phyloP scores from a whole-genome alignment of 106 monocot species.

The Acorus calamus region DNA sequence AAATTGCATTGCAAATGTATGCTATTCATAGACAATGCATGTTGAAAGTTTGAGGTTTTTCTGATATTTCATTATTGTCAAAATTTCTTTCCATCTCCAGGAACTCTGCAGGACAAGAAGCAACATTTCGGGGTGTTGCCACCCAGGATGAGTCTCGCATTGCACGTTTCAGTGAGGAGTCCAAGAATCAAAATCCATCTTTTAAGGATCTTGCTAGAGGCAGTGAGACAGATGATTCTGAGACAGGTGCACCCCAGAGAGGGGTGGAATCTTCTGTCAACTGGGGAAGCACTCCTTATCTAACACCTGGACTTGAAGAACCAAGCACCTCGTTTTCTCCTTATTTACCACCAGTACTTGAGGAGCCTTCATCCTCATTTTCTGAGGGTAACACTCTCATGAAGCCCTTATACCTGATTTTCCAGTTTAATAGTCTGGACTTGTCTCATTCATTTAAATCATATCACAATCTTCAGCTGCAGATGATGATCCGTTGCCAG shows the following conservation, averaged over 20 bases:
- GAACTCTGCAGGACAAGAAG: conserved; percentile 24
- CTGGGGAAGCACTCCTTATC: conserved; percentile 47
- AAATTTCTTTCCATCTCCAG: conserved; percentile 13
- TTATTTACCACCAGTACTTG: conserved; percentile 84
- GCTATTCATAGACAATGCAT: not conserved
- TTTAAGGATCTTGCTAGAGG: conserved; percentile 39
- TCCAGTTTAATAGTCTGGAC: too few relatives aligned
- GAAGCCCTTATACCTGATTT: too few relatives aligned
- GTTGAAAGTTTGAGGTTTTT: not conserved
- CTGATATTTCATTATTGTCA: too few relatives aligned
- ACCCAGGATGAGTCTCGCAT: conserved; percentile 36
- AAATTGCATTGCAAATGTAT: not conserved
- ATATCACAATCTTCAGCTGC: conserved; percentile 41
- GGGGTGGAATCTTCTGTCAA: conserved; percentile 32
- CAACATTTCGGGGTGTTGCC: conserved; percentile 17
- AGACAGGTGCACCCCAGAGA: conserved; percentile 20
- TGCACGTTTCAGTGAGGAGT: conserved; percentile 28
- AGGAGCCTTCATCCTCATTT: conserved; percentile 89
- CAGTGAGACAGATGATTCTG: conserved; percentile 35
- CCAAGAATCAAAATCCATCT: conserved; percentile 34
- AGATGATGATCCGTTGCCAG: conserved; percentile 95
- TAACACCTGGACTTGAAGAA: conserved; percentile 45
- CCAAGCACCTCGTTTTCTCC: conserved; percentile 38
- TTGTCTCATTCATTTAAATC: too few relatives aligned
- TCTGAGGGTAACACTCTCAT: conserved; percentile 65